Conservation (phyloP, 768 basidiomycete species). For the Kwoniella newhampshirensis region DNA sequence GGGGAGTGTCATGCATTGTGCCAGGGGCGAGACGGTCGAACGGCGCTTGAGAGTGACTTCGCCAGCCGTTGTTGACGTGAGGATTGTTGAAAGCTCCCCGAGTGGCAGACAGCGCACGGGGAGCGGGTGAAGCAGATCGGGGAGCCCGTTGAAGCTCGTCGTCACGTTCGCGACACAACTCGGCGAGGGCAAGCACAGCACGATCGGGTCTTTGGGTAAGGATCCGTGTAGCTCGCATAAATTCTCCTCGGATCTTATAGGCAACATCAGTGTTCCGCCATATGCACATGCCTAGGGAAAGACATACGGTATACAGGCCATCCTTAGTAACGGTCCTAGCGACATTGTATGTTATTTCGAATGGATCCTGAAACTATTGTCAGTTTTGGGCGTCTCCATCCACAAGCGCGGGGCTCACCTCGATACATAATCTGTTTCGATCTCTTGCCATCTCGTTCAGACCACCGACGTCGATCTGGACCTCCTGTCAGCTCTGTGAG, state of each 20-base stretch:
- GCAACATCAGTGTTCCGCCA: slow-evolving; percentile 1
- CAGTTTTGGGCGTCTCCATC: not conserved
- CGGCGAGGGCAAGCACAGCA: slow-evolving; percentile 75
- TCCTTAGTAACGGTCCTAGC: slow-evolving; percentile 94
- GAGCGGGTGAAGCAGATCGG: slow-evolving; percentile 51
- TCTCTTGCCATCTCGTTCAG: slow-evolving; percentile 62
- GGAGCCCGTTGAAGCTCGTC: slow-evolving; percentile 55
- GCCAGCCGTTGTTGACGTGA: slow-evolving; percentile 35
- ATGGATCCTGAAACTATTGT: slow-evolving; percentile 70
- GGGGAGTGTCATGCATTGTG: slow-evolving; percentile 27
- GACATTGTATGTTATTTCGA: slow-evolving; percentile 94
- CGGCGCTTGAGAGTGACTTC: slow-evolving; percentile 45
- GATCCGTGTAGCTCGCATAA: slow-evolving; percentile 87
- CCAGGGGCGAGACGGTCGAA: slow-evolving; percentile 40
- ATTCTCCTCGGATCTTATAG: slow-evolving; percentile 88
- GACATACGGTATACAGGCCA: slow-evolving; percentile 82
- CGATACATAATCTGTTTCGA: slow-evolving; percentile 91
- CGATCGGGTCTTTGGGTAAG: slow-evolving; percentile 75
- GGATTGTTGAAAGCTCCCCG: slow-evolving; percentile 35
- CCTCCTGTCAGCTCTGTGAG: slow-evolving; percentile 1
- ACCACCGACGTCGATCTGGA: slow-evolving; percentile 54
- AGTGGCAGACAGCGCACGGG: slow-evolving; percentile 36
- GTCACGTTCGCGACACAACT: slow-evolving; percentile 87
- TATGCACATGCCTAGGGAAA: not conserved
- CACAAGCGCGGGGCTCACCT: slow-evolving; percentile 59